Percentiles rank a stretch among this genome's conserved stretches.
phyloP scores from a whole-genome alignment of 2,329 filamentous ascomycete genomes.

The Colletotrichum australisinense region DNA sequence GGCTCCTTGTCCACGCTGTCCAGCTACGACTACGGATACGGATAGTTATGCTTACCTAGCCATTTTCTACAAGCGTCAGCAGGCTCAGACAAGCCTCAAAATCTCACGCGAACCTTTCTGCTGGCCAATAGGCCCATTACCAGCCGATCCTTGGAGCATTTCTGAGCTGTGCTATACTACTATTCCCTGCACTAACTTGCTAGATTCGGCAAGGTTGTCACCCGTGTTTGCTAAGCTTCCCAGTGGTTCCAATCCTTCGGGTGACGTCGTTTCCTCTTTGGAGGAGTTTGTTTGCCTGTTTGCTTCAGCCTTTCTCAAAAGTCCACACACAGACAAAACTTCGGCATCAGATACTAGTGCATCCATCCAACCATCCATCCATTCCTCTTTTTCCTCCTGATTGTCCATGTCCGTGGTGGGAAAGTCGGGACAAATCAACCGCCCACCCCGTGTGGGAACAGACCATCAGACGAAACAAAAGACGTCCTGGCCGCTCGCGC shows the following conservation, averaged over 20 bases:
- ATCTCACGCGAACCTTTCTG: conserved; percentile 4
- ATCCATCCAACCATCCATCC: neutral
- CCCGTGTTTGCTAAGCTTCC: conserved; percentile 1
- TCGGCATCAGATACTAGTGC: conserved; percentile 16
- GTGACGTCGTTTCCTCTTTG: conserved; percentile 10
- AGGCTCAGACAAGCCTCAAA: neutral
- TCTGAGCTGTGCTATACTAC: too few species aligned
- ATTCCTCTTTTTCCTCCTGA: neutral
- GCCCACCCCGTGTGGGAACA: conserved; percentile 7
- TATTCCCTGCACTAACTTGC: neutral
- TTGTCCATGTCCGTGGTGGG: neutral
- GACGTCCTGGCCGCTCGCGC: neutral
- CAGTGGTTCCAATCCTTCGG: conserved; percentile 1
- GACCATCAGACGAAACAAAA: conserved; percentile 33
- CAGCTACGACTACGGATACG: neutral
- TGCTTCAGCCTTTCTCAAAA: neutral
- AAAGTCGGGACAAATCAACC: neutral
- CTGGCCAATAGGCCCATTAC: neutral
- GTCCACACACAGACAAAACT: conserved; percentile 6
- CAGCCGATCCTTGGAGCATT: neutral
- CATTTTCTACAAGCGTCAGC: neutral
- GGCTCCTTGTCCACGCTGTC: neutral
- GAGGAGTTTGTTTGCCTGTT: neutral
- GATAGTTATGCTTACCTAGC: neutral
- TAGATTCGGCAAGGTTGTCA: conserved; percentile 4